Conservation (phyloP, 163 green algal species). For the Trebouxiophyceae sp. region DNA sequence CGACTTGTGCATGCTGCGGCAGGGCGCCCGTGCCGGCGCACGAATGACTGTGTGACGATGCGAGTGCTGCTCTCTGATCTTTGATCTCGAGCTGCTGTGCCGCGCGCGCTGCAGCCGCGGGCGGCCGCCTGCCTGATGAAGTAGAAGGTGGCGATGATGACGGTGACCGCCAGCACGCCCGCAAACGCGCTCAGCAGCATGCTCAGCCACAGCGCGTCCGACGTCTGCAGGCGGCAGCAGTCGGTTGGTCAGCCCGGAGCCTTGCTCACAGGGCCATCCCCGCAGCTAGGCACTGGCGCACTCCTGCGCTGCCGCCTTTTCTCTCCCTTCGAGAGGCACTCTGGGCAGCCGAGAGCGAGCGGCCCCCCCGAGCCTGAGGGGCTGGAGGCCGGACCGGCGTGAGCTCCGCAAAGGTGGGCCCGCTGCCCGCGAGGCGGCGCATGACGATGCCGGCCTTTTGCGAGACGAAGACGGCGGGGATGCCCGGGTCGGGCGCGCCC, state of each 20-base stretch:
- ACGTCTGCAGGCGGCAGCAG: slow-evolving; percentile 20
- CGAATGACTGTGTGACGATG: too few relatives aligned
- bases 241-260: background rate
- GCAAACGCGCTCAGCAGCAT: slow-evolving; percentile 61
- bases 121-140: too few relatives aligned
- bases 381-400: slow-evolving; percentile 46
- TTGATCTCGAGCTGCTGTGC: too few relatives aligned
- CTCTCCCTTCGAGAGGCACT: background rate
- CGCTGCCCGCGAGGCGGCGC: slow-evolving; percentile 40
- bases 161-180: slow-evolving; percentile 61
- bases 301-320: background rate
- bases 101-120: too few relatives aligned
- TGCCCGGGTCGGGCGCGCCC: slow-evolving; percentile 51
- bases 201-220: slow-evolving; percentile 49
- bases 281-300: background rate
- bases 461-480: slow-evolving; percentile 74
- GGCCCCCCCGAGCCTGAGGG: too few relatives aligned
- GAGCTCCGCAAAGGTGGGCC: slow-evolving; percentile 42
- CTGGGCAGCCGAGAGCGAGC: background rate
- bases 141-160: slow-evolving; percentile 72
- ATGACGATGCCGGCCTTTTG: slow-evolving; percentile 62
- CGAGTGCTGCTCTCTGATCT: too few relatives aligned
- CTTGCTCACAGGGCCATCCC: background rate
- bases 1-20: too few relatives aligned
- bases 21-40: too few relatives aligned